Conservation (phyloP, 768 basidiomycete genomes). For the Crepidotus variabilis region DNA sequence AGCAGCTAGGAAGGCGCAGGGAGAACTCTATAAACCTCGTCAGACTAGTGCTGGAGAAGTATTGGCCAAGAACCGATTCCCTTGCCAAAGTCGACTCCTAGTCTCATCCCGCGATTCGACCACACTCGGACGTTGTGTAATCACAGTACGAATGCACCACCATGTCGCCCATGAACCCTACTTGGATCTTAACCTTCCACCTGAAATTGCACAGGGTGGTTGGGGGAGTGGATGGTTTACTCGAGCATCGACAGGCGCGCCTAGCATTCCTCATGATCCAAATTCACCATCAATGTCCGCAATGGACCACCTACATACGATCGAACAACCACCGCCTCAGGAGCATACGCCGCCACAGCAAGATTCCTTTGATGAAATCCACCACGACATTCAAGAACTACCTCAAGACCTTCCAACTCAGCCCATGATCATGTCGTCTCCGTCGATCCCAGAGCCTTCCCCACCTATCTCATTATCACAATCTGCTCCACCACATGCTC, state of each 20-base stretch:
- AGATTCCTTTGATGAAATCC: not conserved
- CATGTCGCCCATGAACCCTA: constrained; percentile 41
- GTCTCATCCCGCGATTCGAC: constrained; percentile 38
- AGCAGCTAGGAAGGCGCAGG: constrained; percentile 23
- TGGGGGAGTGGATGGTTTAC: constrained; percentile 28
- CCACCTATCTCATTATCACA: constrained; percentile 6
- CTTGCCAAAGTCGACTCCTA: constrained; percentile 42
- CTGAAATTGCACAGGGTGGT: constrained; percentile 31
- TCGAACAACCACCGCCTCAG: not conserved
- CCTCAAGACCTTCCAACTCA: not conserved
- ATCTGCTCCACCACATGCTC: constrained; percentile 7
- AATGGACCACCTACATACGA: constrained; percentile 1
- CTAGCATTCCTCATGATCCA: not conserved
- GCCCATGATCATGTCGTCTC: constrained; percentile 1
- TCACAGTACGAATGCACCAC: constrained; percentile 43
- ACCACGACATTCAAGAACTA: not conserved
- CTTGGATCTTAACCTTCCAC: constrained; percentile 33
- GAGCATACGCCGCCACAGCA: not conserved
- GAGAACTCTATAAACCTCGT: constrained; percentile 27
- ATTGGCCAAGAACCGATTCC: constrained; percentile 38
- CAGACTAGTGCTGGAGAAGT: constrained; percentile 32
- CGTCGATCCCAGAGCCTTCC: constrained; percentile 2
- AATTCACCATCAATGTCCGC: not conserved
- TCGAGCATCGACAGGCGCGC: not conserved
- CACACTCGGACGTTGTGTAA: constrained; percentile 18